These are phyloP conservation scores for Rugonectria rugulosa DNA, from an alignment of 2,329 filamentous ascomycete genomes.

Conservation along the genomic window DNA sequence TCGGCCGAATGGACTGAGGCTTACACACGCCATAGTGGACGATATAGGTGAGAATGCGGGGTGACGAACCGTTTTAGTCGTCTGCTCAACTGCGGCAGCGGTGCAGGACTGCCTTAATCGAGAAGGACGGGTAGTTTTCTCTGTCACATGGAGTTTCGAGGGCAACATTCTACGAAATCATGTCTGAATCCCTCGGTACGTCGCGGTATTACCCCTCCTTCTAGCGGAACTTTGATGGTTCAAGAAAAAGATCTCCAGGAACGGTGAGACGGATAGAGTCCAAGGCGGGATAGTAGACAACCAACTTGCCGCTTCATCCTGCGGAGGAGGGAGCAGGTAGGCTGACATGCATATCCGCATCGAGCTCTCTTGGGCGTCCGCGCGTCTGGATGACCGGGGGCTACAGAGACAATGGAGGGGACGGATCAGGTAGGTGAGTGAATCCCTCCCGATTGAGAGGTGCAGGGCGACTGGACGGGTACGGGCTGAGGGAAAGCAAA, in stretches of 20 bases:
- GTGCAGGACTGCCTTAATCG: not conserved
- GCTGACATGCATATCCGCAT: not conserved
- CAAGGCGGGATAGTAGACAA: not conserved
- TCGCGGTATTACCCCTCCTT: slow-evolving; percentile 5
- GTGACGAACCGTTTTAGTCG: slow-evolving; percentile 2
- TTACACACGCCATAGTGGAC: not conserved
- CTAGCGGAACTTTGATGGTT: slow-evolving; percentile 21
- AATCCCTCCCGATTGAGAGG: not conserved
- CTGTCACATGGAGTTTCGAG: slow-evolving; percentile 6
- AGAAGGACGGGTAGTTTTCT: not conserved
- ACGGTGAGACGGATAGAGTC: slow-evolving; percentile 16
- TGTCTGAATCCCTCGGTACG: slow-evolving; percentile 30
- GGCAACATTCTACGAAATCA: slow-evolving; percentile 31
- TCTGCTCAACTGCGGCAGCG: not conserved
- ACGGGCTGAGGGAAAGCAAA: not conserved
- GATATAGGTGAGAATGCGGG: not conserved
- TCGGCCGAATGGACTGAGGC: not conserved
- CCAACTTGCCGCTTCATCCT: not conserved
- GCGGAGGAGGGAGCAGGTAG: not conserved
- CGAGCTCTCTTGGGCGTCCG: not conserved
- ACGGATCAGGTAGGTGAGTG: not conserved
- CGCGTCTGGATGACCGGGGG: slow-evolving; percentile 11
- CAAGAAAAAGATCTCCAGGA: slow-evolving; percentile 31
- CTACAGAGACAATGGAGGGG: not conserved
- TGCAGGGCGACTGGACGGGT: not conserved